phyloP scores from a whole-genome alignment of 2,329 filamentous ascomycete species.

The Epichloe brachyelytri region DNA sequence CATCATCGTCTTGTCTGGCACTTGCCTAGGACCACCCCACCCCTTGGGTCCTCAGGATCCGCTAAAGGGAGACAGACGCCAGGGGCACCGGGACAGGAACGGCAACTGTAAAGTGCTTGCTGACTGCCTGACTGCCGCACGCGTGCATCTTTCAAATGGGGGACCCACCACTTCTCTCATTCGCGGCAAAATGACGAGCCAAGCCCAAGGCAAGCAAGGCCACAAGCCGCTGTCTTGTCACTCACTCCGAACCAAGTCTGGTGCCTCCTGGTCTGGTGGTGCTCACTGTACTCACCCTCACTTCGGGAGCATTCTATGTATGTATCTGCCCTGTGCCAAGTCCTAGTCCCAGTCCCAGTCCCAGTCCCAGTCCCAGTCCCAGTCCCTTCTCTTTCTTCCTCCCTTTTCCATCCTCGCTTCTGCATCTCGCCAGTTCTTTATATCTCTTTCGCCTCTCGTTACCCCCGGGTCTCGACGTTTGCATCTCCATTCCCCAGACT shows the following conservation, averaged over 20 bases:
- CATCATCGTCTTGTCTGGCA: too few species aligned
- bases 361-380: not conserved
- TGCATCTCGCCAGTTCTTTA: constrained; percentile 3
- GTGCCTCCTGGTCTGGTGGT: too few species aligned
- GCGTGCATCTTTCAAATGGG: not conserved
- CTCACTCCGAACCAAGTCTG: too few species aligned
- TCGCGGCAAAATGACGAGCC: not conserved
- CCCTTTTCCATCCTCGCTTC: constrained; percentile 2
- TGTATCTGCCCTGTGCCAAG: not conserved
- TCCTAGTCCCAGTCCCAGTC: not conserved
- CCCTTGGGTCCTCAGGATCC: not conserved
- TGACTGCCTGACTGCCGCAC: constrained; percentile 1
- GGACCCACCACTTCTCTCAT: not conserved
- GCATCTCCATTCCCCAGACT: not conserved
- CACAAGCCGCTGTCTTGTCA: too few species aligned
- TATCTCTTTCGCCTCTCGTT: constrained; percentile 4
- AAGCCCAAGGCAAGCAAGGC: not conserved
- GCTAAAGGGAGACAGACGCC: not conserved
- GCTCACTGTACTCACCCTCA: too few species aligned
- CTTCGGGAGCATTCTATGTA: too few species aligned
- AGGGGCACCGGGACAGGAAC: not conserved
- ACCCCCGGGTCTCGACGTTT: not conserved
- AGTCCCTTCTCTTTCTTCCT: constrained; percentile 1
- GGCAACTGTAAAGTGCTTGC: not conserved
- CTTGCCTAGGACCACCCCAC: too few species aligned